Evolutionary conservation across 169 alveolate genomes (phyloP), one percentile per base, ranked within the genome.

Genomic region (Babesia ovis): DNA sequence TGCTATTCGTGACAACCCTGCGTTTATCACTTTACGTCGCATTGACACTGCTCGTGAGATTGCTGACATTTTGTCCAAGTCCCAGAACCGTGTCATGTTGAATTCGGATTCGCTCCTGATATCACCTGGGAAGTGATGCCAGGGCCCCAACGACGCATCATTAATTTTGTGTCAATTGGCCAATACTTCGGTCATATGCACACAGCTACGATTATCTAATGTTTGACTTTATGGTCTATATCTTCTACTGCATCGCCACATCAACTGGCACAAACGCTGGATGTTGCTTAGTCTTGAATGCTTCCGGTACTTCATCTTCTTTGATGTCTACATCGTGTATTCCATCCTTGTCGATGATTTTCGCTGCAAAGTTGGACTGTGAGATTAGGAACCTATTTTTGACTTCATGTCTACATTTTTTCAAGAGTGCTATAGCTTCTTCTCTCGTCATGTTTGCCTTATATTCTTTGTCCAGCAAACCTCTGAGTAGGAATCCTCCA

Each of bases 31-130:
- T 76, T 87, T 97, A 64, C 94, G 94, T 72, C 94, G 95, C 68
- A 95, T 97, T 56, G 99, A 97, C 67, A 91, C 97, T 27, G 97
- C 98, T 12, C 88, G 86, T 79, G 99, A 96, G 57, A 95, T 97
- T 54, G 95, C 99, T 22, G 84, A 89, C 68, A 90, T 92, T 16
- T 60, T 96, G 50, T 90, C 96, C n/a, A 89, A 91, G 54, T 92
- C 97, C 57, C 93, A 95, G 79, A 94, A 94, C 80, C 91, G 85
- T 54, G 90, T 91, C 50, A 77, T 91, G 86, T 55, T 90, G 68
- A 69, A 85, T 39, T 50, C 91, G 16, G 90, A 84, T 12, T 69
- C 92, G 1, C 69, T 87, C 23, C 61, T 87, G 29, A 45, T 86
- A 42, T 74, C 84, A 41, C 72, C 87, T 14, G 74, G 71, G 46